Evolutionary conservation across 495 filamentous ascomycete genomes (phyloP), one percentile per base, ranked within the genome.

Genomic region (Cudoniella acicularis): DNA sequence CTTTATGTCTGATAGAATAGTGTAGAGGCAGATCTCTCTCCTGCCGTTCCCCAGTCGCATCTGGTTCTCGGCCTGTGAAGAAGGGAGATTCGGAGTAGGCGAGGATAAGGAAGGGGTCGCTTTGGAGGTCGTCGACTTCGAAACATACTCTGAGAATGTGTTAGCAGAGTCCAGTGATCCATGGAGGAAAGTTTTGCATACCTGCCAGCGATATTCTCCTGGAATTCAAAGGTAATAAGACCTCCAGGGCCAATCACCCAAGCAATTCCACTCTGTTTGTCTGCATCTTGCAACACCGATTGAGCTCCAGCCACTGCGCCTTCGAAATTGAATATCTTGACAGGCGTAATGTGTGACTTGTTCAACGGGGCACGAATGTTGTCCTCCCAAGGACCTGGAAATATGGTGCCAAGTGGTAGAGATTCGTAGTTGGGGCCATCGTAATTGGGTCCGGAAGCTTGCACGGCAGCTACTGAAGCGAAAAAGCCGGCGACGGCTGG

Each of bases 161-260:
- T 55, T 41, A 54, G 20, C 22, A 13, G 27, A 42, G 16, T 51
- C 24, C 18, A 8, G 18, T 20, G 45, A 24, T 11, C 25, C 23
- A 21, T 42, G 25, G 16, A 48, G 55, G 23, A 17, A 17, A 1
- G n/a, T 25, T 10, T 4, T 24, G 61, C 69, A 21, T 59, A 75
- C 72, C 69, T 56, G 21, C 74, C 72, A 41, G 61, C 67, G 59
- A 72, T 70, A 47, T 76, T 75, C 63, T 76, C 65, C 20, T 47
- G 61, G 62, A 76, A 76, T 51, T 71, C 70, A 53, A 70, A 67
- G 23, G 68, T 73, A 57, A 76, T 58, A 21, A 67, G 45, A 9
- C 69, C 70, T 4, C 72, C 71, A 54, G 59, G 55, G 13, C 69
- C 62, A 10, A 71, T 64, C 27, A 63, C 55, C 26, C 70, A 57